These are phyloP conservation scores for Phycomyces nitens DNA, from an alignment of 192 early-diverging fungal species.

Conservation along the genomic window DNA sequence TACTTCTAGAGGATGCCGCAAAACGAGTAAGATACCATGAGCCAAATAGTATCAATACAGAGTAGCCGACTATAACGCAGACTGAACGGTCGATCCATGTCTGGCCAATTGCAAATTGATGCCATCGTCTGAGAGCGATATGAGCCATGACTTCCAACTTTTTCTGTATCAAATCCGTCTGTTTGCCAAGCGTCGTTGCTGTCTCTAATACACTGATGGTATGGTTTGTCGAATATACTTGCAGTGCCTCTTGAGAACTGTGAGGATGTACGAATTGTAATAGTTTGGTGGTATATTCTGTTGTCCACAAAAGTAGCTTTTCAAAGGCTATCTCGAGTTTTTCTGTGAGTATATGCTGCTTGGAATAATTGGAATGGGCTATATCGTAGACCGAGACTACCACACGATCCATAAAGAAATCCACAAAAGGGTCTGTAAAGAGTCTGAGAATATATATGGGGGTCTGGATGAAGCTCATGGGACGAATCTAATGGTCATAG, in stretches of 20 bases:
- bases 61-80: slow-evolving; percentile 60
- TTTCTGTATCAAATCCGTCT: no score
- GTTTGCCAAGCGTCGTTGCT: no score
- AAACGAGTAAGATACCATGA: slow-evolving; percentile 44
- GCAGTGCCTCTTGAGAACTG: no score
- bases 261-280: no score
- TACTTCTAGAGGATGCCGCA: background rate
- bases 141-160: no score
- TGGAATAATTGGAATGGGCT: background rate
- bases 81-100: slow-evolving; percentile 53
- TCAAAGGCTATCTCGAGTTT: no score
- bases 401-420: slow-evolving; percentile 57
- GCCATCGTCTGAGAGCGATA: slow-evolving; percentile 35
- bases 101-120: slow-evolving; percentile 44
- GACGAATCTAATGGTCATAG: slow-evolving; percentile 31
- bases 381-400: background rate
- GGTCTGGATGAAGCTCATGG: slow-evolving; percentile 44
- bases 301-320: no score
- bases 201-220: no score
- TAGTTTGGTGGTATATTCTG: no score
- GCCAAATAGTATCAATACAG: slow-evolving; percentile 46
- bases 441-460: slow-evolving; percentile 54
- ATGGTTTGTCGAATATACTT: no score
- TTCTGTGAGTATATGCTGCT: no score
- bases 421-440: slow-evolving; percentile 69